Conservation (phyloP, 2,329 filamentous ascomycete genomes). For the Alternaria hordeiaustralica region DNA sequence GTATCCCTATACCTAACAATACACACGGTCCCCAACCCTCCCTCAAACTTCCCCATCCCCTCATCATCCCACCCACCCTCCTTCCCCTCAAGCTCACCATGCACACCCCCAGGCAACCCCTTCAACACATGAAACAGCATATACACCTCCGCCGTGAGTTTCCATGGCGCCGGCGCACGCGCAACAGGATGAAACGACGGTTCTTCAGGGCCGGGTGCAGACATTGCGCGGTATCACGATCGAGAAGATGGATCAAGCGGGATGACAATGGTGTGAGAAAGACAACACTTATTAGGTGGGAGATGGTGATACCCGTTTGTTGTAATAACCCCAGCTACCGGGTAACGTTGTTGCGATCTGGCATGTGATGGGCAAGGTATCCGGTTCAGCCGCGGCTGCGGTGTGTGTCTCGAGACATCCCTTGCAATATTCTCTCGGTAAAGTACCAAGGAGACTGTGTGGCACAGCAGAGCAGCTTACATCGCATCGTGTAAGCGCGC, state of each 20-base stretch:
- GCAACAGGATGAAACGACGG: conserved; percentile 27
- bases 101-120: conserved; percentile 31
- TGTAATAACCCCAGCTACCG: not conserved
- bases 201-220: not conserved
- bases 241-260: not conserved
- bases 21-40: conserved; percentile 36
- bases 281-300: too few relatives aligned
- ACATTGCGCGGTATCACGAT: not conserved
- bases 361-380: not conserved
- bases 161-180: conserved; percentile 34
- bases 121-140: conserved; percentile 32
- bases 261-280: not conserved
- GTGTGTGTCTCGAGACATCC: not conserved
- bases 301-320: not conserved
- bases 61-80: conserved; percentile 24
- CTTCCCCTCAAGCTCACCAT: conserved; percentile 32
- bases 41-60: conserved; percentile 29
- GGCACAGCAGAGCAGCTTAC: not conserved
- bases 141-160: conserved; percentile 33
- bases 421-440: not conserved
- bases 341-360: not conserved
- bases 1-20: conserved; percentile 40
- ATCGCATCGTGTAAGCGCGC: not conserved
- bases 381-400: not conserved
- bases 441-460: not conserved